phyloP scores from a whole-genome alignment of 1,284 basidiomycete genomes.

The Pascua sp. region DNA sequence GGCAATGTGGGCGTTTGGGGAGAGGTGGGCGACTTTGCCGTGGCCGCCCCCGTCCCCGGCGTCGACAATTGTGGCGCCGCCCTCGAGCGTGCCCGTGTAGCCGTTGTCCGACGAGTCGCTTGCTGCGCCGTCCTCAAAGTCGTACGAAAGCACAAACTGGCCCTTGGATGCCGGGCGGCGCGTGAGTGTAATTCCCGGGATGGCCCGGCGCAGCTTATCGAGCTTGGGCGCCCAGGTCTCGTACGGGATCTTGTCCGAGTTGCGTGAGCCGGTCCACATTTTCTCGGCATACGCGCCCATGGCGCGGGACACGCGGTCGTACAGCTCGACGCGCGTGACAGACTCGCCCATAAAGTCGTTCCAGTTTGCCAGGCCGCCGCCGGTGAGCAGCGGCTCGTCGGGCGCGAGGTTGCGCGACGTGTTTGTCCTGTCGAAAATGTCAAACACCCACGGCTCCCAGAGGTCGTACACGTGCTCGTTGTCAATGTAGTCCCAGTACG shows the following conservation, averaged over 20 bases:
- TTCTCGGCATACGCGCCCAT: constrained; percentile 3
- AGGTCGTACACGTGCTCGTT: not conserved
- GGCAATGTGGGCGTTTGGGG: not conserved
- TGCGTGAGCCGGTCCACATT: not conserved
- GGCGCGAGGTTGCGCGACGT: not conserved
- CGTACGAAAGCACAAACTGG: too few relatives aligned
- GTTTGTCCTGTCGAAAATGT: not conserved
- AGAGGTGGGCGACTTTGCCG: not conserved
- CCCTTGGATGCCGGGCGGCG: constrained; percentile 1
- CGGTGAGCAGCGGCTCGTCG: constrained; percentile 1
- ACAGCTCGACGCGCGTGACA: constrained; percentile 3
- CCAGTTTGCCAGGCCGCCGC: constrained; percentile 3
- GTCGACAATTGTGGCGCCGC: too few relatives aligned
- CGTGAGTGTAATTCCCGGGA: not conserved
- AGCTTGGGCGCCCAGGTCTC: constrained; percentile 1
- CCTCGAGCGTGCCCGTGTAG: too few relatives aligned
- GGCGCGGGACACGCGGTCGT: not conserved
- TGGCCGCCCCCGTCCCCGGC: too few relatives aligned
- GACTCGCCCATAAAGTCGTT: constrained; percentile 1
- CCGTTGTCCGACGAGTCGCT: too few relatives aligned
- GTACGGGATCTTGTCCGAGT: not conserved
- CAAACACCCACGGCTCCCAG: constrained; percentile 6
- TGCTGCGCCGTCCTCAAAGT: too few relatives aligned
- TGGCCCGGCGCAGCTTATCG: not conserved
- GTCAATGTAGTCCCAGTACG: constrained; percentile 3